Percentiles rank a stretch among this genome's conserved stretches.
phyloP scores from a whole-genome alignment of 2,329 filamentous ascomycete species.

The Diplodia scrobiculata region DNA sequence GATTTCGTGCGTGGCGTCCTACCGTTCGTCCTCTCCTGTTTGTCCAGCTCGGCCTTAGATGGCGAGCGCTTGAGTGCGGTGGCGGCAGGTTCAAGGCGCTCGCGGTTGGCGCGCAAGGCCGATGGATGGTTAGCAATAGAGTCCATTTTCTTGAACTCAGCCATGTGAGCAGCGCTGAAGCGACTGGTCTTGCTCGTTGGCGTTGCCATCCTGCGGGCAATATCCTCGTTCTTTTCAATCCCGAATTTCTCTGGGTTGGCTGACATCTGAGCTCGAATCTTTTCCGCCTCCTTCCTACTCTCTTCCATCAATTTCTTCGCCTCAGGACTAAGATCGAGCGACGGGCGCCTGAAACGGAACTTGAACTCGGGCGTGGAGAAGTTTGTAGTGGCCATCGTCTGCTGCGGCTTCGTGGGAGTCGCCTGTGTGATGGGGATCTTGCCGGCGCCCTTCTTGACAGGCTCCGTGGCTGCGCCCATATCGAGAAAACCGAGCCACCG shows the following conservation, averaged over 20 bases:
- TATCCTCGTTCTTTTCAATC: slow-evolving; percentile 45
- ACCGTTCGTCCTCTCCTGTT: slow-evolving; percentile 53
- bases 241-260: slow-evolving; percentile 55
- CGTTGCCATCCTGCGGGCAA: slow-evolving; percentile 71
- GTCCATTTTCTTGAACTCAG: slow-evolving; percentile 95
- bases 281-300: slow-evolving; percentile 70
- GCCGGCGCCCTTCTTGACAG: slow-evolving; percentile 44
- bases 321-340: slow-evolving; percentile 62
- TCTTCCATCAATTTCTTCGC: slow-evolving; percentile 64
- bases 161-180: slow-evolving; percentile 83
- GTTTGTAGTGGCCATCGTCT: slow-evolving; percentile 21
- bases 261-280: slow-evolving; percentile 69
- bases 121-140: slow-evolving; percentile 88
- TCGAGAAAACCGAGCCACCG: slow-evolving; percentile 75
- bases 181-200: slow-evolving; percentile 76
- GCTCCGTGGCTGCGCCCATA: slow-evolving; percentile 62
- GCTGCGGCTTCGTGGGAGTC: slow-evolving; percentile 63
- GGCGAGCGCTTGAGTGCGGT: slow-evolving; percentile 45
- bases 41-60: slow-evolving; percentile 66
- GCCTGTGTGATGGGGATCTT: slow-evolving; percentile 53
- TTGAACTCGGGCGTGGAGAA: slow-evolving; percentile 59
- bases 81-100: slow-evolving; percentile 54
- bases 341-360: slow-evolving; percentile 62
- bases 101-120: slow-evolving; percentile 65
- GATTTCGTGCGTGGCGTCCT: slow-evolving; percentile 45